Evolutionary conservation across 2,329 filamentous ascomycete species (phyloP), one percentile per base, ranked within the genome.

Genomic region (Trichoderma oligosporum): DNA sequence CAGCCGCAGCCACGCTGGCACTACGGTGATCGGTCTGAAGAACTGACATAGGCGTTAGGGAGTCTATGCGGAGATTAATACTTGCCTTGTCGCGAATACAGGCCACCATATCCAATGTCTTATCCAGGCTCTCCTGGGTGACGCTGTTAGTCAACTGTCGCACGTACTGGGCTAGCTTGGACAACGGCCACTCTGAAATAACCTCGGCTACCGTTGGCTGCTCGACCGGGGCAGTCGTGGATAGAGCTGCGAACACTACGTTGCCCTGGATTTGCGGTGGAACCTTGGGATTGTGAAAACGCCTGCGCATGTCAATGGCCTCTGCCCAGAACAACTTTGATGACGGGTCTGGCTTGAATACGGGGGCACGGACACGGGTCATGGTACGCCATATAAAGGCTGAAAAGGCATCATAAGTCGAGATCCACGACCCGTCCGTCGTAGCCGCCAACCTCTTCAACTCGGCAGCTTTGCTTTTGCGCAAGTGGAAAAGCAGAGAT

Each of bases 371-470:
- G 1, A 51, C 27, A 1, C 55, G 44, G 4, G 55, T 52, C 0
- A 57, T 9, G 4, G 46, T 1, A 1, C 55, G 55, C 55, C 55
- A 57, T 2, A 57, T 57, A 4, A 52, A 57, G 12, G 55, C 55
- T 0, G 47, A 4, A 1, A 57, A 51, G 38, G 55, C 55, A 2
- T 57, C 55, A 3, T 57, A 57, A 7, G 55, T 57, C 1, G 55
- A 57, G 27, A 57, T 27, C 47, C 55, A 52, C 22, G 36, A 2
- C 2, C 55, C 55, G 7, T 57, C 55, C 1, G 31, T 41, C 12
- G 55, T 46, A n/a, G 25, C 12, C 0, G 55, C 55, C n/a, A 57
- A 2, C 16, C 35, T 57, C 35, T 57, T 57, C 36, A 57, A 2
- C 11, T 57, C 55, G 4, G 36, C 55, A 0, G 38, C 55, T 22